Evolutionary conservation across 176 grass and related monocot genomes (phyloP).

Genomic region (maize (Zea mays)): DNA sequence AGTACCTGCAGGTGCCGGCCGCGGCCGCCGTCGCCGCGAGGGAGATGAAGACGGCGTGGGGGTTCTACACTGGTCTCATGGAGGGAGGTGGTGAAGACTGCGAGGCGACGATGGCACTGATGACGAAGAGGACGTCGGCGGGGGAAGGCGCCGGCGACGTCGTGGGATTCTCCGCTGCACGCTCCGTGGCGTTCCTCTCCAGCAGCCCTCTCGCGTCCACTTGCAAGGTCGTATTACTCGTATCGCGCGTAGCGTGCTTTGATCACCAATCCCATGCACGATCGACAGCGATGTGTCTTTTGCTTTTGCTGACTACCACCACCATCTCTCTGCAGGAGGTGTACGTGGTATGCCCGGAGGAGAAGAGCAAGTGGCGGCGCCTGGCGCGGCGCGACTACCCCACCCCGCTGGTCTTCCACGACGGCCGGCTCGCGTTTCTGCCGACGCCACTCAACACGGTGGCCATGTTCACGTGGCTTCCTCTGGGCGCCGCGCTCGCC

Average conservation of each 20-base stretch:
- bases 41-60: conserved; percentile 51
- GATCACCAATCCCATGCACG: not conserved
- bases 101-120: not conserved
- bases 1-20: conserved; percentile 44
- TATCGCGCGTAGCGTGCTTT: not conserved
- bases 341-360: conserved; percentile 44
- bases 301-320: not conserved
- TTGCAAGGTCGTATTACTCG: conserved; percentile 50
- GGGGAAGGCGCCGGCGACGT: conserved; percentile 9
- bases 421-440: conserved; percentile 61
- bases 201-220: conserved; percentile 22
- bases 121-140: not conserved
- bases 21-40: conserved; percentile 24
- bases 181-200: conserved; percentile 26
- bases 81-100: not conserved
- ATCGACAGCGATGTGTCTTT: not conserved
- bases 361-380: conserved; percentile 57
- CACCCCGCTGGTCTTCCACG: conserved; percentile 64
- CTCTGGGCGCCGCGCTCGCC: conserved; percentile 38
- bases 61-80: conserved; percentile 69
- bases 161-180: conserved; percentile 29
- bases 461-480: conserved; percentile 68
- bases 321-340: conserved; percentile 38
- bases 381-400: conserved; percentile 41
- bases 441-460: conserved; percentile 51